Conservation (phyloP, 805 yeast species). For the Starmerella bacillaris region DNA sequence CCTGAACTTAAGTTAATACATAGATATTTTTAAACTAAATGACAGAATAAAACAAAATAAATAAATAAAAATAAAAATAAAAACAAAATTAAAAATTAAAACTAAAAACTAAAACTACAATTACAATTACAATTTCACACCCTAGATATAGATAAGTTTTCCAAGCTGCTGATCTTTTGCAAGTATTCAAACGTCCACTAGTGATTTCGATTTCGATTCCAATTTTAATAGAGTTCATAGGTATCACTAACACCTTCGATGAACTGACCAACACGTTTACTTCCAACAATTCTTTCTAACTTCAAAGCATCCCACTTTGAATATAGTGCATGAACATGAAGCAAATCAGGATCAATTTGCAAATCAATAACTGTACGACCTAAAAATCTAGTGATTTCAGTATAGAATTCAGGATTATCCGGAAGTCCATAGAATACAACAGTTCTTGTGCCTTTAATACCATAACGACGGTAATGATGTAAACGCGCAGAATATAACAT, state of each 20-base stretch:
- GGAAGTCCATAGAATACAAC: slow-evolving; percentile 74
- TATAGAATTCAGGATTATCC: slow-evolving; percentile 64
- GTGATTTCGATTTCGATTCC: neutral
- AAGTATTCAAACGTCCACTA: neutral
- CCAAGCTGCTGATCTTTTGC: no score
- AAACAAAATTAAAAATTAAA: no score
- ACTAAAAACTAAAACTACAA: no score
- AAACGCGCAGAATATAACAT: slow-evolving; percentile 85
- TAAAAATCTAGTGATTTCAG: slow-evolving; percentile 46
- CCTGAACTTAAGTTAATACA: no score
- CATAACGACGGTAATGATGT: slow-evolving; percentile 78
- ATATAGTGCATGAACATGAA: slow-evolving; percentile 40
- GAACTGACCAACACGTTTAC: slow-evolving; percentile 47
- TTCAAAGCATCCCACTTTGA: slow-evolving; percentile 65
- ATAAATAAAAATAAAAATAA: no score
- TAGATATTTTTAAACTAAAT: no score
- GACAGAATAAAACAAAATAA: no score
- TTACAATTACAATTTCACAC: no score
- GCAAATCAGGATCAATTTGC: slow-evolving; percentile 37
- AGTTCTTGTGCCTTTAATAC: slow-evolving; percentile 66
- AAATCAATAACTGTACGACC: slow-evolving; percentile 38
- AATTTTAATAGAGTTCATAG: slow-evolving; percentile 40
- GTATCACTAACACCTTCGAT: slow-evolving; percentile 54
- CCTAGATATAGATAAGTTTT: no score
- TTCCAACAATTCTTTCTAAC: slow-evolving; percentile 72